These are phyloP conservation scores for Raphidocelis subcapitata DNA, from an alignment of 139 green algal genomes.

Conservation along the genomic window DNA sequence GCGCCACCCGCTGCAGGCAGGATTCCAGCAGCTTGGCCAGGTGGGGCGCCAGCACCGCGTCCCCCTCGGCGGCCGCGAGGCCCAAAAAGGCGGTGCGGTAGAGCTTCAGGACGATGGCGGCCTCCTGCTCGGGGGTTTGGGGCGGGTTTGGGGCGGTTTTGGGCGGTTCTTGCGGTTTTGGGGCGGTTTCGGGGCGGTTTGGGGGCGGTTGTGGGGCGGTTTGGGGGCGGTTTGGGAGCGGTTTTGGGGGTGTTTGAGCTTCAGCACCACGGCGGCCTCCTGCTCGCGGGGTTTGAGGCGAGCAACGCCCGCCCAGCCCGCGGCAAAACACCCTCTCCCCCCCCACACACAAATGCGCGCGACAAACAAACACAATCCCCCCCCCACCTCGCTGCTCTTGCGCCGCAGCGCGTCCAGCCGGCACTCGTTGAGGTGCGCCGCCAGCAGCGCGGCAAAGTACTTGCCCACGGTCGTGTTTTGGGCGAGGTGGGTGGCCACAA, in stretches of 20 bases:
- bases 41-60: slow-evolving; percentile 40
- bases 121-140: slow-evolving; percentile 26
- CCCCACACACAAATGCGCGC: too few relatives aligned
- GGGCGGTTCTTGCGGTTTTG: too few relatives aligned
- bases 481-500: slow-evolving; percentile 29
- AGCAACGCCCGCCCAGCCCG: too few relatives aligned
- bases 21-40: slow-evolving; percentile 50
- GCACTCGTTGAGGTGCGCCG: slow-evolving; percentile 39
- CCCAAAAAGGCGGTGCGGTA: slow-evolving; percentile 49
- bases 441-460: slow-evolving; percentile 35
- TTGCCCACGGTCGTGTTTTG: not conserved
- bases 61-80: slow-evolving; percentile 19
- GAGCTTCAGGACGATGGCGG: slow-evolving; percentile 46
- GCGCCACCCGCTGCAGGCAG: slow-evolving; percentile 19
- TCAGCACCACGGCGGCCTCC: not conserved
- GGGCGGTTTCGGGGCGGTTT: not conserved
- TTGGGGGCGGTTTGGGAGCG: not conserved
- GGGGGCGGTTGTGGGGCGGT: not conserved
- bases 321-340: too few relatives aligned
- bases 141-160: not conserved
- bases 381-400: slow-evolving; percentile 23
- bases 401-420: slow-evolving; percentile 49
- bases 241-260: not conserved
- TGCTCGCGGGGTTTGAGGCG: not conserved
- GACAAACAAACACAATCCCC: not conserved